phyloP scores from a whole-genome alignment of 2,329 filamentous ascomycete genomes.

The Lasiodiplodia theobromae region DNA sequence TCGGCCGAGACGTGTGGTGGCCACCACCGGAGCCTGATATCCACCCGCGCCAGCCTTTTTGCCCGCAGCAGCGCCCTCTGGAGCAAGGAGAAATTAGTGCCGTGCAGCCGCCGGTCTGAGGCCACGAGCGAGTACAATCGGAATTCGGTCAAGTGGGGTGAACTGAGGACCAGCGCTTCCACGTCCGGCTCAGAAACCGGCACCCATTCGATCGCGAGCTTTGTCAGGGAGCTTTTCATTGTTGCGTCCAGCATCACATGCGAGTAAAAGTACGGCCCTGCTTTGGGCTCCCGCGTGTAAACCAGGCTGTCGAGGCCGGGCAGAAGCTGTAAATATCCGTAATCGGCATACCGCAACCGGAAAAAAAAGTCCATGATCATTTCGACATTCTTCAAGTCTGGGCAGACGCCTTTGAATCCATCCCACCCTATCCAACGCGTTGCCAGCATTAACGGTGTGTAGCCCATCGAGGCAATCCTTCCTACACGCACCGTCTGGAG shows the following conservation, averaged over 20 bases:
- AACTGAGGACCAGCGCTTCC: not conserved
- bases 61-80: not conserved
- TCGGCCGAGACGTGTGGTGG: slow-evolving; percentile 9
- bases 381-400: not conserved
- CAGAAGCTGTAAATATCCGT: not conserved
- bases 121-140: not conserved
- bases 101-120: not conserved
- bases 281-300: not conserved
- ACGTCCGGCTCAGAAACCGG: not conserved
- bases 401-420: not conserved
- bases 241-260: no score
- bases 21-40: not conserved
- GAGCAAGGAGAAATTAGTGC: not conserved
- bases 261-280: no score
- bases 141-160: not conserved
- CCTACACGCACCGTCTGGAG: not conserved
- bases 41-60: not conserved
- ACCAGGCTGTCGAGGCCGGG: not conserved
- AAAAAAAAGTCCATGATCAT: not conserved
- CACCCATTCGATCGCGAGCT: not conserved
- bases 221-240: not conserved
- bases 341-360: no score
- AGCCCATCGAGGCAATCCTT: no score
- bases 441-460: not conserved
- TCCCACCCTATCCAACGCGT: not conserved